Conservation (phyloP, 495 filamentous ascomycete species). For the Lasiosphaeria ovina region DNA sequence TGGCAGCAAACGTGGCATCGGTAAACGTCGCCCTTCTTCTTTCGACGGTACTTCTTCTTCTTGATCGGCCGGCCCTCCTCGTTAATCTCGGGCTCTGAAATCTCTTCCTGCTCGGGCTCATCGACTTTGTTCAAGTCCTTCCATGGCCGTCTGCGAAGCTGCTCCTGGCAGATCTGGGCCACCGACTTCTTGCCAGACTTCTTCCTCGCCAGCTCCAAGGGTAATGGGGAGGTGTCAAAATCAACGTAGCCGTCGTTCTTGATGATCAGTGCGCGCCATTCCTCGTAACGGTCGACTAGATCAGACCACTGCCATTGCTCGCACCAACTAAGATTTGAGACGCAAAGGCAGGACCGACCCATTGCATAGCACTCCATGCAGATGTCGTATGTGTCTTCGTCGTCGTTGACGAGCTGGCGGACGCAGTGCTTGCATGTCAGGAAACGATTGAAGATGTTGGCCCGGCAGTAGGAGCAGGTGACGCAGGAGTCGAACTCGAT, state of each 20-base stretch:
- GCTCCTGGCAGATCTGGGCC: constrained; percentile 86
- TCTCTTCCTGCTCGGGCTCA: constrained; percentile 28
- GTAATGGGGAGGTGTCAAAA: constrained; percentile 57
- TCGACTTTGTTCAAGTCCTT: constrained; percentile 52
- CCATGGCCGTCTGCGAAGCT: constrained; percentile 69
- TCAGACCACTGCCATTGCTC: constrained; percentile 87
- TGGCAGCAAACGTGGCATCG: constrained; percentile 79
- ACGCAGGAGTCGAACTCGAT: constrained; percentile 81
- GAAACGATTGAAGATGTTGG: constrained; percentile 97
- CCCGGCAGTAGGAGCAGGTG: constrained; percentile 91
- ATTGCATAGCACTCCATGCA: constrained; percentile 97
- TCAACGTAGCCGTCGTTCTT: constrained; percentile 60
- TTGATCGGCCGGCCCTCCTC: constrained; percentile 51
- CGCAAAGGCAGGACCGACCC: constrained; percentile 85
- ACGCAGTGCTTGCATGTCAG: constrained; percentile 83
- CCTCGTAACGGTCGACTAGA: constrained; percentile 72
- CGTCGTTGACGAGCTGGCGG: constrained; percentile 53
- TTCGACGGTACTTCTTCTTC: constrained; percentile 40
- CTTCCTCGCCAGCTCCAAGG: constrained; percentile 62
- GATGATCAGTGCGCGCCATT: constrained; percentile 75
- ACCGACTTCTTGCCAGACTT: constrained; percentile 67
- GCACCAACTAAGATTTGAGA: constrained; percentile 82
- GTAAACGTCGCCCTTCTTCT: constrained; percentile 47
- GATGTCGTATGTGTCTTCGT: constrained; percentile 82
- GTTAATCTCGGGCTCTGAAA: constrained; percentile 48